Evolutionary conservation across 768 basidiomycete species (phyloP).

Genomic region (Ephemerocybe angulata): DNA sequence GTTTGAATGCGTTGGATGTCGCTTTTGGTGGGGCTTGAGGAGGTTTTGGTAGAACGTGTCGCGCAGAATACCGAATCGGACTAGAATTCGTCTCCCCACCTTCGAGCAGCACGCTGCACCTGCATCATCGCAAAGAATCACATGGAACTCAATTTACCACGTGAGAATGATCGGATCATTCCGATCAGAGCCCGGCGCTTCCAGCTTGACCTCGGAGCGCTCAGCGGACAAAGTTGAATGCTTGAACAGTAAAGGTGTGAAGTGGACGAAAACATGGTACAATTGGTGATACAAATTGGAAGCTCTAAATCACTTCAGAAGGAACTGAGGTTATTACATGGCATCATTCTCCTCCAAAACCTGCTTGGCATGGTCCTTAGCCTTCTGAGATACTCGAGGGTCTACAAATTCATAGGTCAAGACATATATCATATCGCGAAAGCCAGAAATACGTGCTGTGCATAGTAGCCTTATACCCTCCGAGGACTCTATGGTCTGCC

Average conservation of each 20-base stretch:
- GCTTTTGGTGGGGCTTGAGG: no score
- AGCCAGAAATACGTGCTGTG: constrained; percentile 20
- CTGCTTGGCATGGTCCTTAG: constrained; percentile 14
- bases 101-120: no score
- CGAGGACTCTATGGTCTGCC: constrained; percentile 6
- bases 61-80: no score
- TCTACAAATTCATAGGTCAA: constrained; percentile 6
- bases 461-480: constrained; percentile 29
- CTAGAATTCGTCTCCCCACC: no score
- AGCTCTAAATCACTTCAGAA: not conserved
- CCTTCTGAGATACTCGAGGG: constrained; percentile 12
- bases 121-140: no score
- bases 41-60: no score
- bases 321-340: not conserved
- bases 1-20: not conserved
- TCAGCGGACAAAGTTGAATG: no score
- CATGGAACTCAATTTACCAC: no score
- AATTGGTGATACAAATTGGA: not conserved
- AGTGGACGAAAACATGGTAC: not conserved
- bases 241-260: not conserved
- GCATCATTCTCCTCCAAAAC: constrained; percentile 13
- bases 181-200: no score
- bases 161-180: no score
- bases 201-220: no score
- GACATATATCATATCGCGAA: not conserved